Percentiles rank a stretch among this genome's conserved stretches.
These are phyloP conservation scores for Raffaelea deltoideospora DNA, from an alignment of 2,329 filamentous ascomycete genomes.

Conservation along the genomic window DNA sequence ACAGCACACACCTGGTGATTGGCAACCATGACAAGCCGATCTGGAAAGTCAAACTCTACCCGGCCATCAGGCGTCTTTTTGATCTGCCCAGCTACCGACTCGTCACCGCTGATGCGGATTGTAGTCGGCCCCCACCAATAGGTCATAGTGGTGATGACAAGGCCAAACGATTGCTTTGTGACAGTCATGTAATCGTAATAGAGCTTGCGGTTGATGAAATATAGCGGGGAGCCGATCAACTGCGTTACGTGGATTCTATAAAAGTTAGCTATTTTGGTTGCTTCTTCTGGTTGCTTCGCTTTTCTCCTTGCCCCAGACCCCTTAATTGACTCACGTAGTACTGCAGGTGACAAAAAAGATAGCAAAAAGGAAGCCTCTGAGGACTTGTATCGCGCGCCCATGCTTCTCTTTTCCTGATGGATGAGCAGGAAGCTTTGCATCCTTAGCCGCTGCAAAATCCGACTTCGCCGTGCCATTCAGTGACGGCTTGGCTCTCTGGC, in stretches of 20 bases:
- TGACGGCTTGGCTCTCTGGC: slow-evolving; percentile 5
- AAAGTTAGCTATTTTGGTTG: slow-evolving; percentile 9
- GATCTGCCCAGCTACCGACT: slow-evolving; percentile 62
- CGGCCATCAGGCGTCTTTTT: slow-evolving; percentile 53
- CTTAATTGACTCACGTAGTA: slow-evolving; percentile 30
- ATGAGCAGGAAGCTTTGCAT: slow-evolving; percentile 19
- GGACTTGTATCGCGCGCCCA: slow-evolving; percentile 29
- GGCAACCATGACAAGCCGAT: slow-evolving; percentile 68
- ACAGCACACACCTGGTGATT: slow-evolving; percentile 55
- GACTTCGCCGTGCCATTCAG: slow-evolving; percentile 10
- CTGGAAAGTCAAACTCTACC: slow-evolving; percentile 65
- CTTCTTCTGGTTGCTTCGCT: neutral
- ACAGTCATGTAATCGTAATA: slow-evolving; percentile 80
- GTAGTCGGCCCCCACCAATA: slow-evolving; percentile 78
- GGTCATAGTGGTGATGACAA: slow-evolving; percentile 65
- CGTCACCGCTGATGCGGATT: slow-evolving; percentile 71
- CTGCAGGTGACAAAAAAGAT: slow-evolving; percentile 37
- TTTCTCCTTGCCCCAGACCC: neutral
- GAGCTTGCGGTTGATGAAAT: slow-evolving; percentile 58
- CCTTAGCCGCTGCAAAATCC: slow-evolving; percentile 4
- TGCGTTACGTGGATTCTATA: slow-evolving; percentile 54
- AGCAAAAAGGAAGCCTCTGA: slow-evolving; percentile 35
- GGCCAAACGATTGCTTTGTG: slow-evolving; percentile 71
- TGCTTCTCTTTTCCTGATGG: slow-evolving; percentile 41
- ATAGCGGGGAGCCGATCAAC: slow-evolving; percentile 60